Conservation (phyloP, 106 monocot species). For the Phalaenopsis aphrodite region DNA sequence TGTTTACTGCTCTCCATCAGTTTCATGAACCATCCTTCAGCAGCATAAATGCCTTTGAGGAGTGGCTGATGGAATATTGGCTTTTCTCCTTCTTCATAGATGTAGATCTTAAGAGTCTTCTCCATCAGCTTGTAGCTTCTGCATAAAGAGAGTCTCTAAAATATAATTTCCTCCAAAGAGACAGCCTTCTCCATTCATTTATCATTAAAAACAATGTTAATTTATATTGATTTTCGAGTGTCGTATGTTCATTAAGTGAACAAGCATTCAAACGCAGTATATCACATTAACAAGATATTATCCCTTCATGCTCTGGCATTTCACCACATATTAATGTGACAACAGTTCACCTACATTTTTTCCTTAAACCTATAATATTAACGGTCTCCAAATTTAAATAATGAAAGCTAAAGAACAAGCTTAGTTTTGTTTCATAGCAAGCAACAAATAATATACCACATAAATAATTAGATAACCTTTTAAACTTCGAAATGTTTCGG, state of each 20-base stretch:
- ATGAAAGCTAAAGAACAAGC: neutral
- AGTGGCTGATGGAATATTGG: constrained; percentile 44
- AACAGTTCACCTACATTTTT: neutral
- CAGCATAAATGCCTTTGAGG: constrained; percentile 44
- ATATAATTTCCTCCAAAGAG: neutral
- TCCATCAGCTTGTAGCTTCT: constrained; percentile 67
- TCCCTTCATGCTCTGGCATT: too few relatives aligned
- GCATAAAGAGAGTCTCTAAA: neutral
- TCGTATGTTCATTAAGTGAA: too few relatives aligned
- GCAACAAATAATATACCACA: neutral
- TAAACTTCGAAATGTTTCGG: constrained; percentile 45
- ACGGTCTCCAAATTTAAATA: neutral
- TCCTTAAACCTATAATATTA: neutral
- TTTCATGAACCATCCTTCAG: constrained; percentile 71
- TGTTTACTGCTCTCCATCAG: constrained; percentile 27
- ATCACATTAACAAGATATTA: too few relatives aligned
- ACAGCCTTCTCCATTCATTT: too few relatives aligned
- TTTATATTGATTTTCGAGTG: too few relatives aligned
- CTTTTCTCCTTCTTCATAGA: constrained; percentile 37
- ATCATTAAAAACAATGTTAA: too few relatives aligned
- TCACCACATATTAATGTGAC: neutral
- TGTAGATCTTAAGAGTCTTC: constrained; percentile 35
- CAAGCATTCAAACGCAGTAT: too few relatives aligned
- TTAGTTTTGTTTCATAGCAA: neutral
- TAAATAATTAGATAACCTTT: constrained; percentile 17